These are phyloP conservation scores for Colletotrichum neosansevieriae DNA, from an alignment of 2,329 filamentous ascomycete genomes.

Conservation along the genomic window DNA sequence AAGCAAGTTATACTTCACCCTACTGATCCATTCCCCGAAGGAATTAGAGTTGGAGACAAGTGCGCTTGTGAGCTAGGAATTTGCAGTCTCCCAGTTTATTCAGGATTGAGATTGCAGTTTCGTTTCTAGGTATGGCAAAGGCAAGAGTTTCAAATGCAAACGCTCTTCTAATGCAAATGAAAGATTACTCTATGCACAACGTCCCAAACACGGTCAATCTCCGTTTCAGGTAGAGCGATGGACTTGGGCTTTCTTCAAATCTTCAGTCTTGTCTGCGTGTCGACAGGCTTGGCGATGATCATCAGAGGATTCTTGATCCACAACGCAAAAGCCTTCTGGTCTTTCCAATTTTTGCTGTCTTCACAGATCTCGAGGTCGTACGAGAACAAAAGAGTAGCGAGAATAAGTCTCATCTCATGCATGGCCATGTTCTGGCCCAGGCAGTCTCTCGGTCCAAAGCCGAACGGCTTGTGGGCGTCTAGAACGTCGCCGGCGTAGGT, in stretches of 20 bases:
- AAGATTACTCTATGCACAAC: background rate
- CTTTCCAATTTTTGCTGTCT: conserved; percentile 14
- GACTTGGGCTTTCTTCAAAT: background rate
- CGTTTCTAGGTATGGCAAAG: too few species aligned
- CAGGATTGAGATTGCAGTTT: too few species aligned
- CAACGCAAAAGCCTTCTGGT: conserved; percentile 24
- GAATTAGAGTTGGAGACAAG: conserved; percentile 41
- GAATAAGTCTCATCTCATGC: conserved; percentile 63
- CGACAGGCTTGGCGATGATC: conserved; percentile 11
- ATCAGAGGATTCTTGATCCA: conserved; percentile 33
- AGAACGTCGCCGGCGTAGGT: conserved; percentile 32
- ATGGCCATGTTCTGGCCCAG: conserved; percentile 68
- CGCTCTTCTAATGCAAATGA: too few species aligned
- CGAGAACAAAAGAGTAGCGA: conserved; percentile 44
- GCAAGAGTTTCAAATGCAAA: too few species aligned
- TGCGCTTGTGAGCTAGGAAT: conserved; percentile 4
- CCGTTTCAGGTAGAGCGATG: fast-evolving
- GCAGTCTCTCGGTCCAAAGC: conserved; percentile 64
- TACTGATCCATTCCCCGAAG: conserved; percentile 51
- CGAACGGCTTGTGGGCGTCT: conserved; percentile 65
- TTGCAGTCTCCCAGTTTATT: too few species aligned
- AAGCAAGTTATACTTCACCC: conserved; percentile 58
- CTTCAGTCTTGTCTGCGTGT: conserved; percentile 6
- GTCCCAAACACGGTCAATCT: background rate
- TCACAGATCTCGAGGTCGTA: conserved; percentile 23